Evolutionary conservation across 2,329 filamentous ascomycete genomes (phyloP), one percentile per base, ranked within the genome.

Genomic region (Hypoxylon sp.): DNA sequence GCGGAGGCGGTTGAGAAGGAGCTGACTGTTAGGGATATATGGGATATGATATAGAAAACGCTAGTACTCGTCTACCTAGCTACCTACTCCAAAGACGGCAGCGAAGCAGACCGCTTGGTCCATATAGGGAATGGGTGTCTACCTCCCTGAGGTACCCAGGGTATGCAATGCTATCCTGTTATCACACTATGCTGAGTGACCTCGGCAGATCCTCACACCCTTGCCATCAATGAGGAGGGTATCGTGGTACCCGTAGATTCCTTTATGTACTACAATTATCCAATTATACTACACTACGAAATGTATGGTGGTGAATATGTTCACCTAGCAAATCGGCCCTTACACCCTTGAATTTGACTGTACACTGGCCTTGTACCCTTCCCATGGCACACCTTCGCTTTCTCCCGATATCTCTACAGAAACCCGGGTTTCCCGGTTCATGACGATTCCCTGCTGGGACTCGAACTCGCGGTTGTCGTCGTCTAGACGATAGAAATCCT

Each of bases 401-500:
- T 29, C 8, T 29, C 26, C 26, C 8, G 26, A 29, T 29, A 10
- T 29, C 26, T 29, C 26, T 29, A 29, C 8, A 29, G 26, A 29
- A 29, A 29, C 26, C 9, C 26, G 26, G 13, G 26, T 29, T 29
- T 29, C 26, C 26, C 26, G 26, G 13, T 29, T 29, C 26, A 29
- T 29, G 8, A 29, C 26, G 13, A 29, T 29, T 7, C 26, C 26
- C 26, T 29, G 26, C 17, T 6, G 20, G 15, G 24, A 27, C 33
- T 15, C 27, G 18, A 26, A 33, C 13, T 29, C 26, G 26, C 26
- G 8, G 13, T 5, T 29, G 26, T 9, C 26, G 13, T 29, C 26
- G 9, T 47, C 13, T 15, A 47, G 43, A 20, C 43, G 43, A 29
- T 47, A 21, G 27, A 47, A 31, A 47, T 47, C 24, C 24, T 47